These are phyloP conservation scores for Furculomyces boomerangus DNA, from an alignment of 371 early-diverging fungal species.

Conservation along the genomic window DNA sequence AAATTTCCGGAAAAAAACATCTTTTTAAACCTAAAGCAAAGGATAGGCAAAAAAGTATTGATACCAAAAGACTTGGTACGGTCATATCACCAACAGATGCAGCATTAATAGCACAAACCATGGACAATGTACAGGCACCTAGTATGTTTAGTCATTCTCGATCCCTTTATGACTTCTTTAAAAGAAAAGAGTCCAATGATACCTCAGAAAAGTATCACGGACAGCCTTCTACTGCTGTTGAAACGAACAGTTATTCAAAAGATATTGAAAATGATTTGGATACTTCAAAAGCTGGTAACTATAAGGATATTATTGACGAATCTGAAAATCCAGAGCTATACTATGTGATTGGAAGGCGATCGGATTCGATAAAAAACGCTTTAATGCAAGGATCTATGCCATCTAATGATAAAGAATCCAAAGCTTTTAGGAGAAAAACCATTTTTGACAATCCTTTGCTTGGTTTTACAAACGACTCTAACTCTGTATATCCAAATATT, in stretches of 20 bases:
- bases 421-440: conserved; percentile 26
- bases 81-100: not conserved
- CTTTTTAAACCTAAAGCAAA: not conserved
- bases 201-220: not conserved
- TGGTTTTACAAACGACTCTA: conserved; percentile 25
- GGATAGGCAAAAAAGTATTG: no score
- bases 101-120: not conserved
- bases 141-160: not conserved
- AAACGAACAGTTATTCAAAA: not conserved
- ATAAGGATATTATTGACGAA: conserved; percentile 7
- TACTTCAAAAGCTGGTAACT: not conserved
- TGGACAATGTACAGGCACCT: not conserved
- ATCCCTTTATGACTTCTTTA: not conserved
- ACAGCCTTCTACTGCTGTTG: not conserved
- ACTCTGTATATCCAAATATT: conserved; percentile 3
- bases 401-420: conserved; percentile 5
- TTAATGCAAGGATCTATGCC: conserved; percentile 1
- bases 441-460: conserved; percentile 41
- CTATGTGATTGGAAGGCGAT: not conserved
- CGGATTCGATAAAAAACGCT: conserved; percentile 5
- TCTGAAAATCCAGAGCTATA: conserved; percentile 7
- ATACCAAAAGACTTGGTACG: conserved; percentile 5
- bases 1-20: not conserved
- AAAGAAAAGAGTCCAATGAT: not conserved
- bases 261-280: not conserved